Base-by-base conservation (phyloP, 192 early-diverging fungal genomes). In the Coemansia asiatica region DNA sequence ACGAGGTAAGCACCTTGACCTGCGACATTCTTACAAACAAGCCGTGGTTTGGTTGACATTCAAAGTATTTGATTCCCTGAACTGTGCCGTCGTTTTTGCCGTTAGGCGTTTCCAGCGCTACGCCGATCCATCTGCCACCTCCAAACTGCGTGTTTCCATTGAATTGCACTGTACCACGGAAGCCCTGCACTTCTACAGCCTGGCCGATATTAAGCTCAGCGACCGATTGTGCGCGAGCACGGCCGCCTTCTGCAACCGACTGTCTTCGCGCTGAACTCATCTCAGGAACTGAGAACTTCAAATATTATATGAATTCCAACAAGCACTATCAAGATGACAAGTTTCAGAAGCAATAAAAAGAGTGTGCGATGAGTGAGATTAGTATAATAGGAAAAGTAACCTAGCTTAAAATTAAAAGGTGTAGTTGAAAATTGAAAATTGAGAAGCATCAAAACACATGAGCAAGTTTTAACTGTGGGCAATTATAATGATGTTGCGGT, bases 61-160 rank as follows among this genome's bases (percentile, higher is more conserved):
- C 85, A 86, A 94, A 94, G 75, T 94, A 94, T 0, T 86, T 79
- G 67, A 85, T 85, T 40, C 90, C 92, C 28, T 89, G 76, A 18
- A 94, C 90, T 0, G 85, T 86, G 10, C 92, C 92, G 61, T 87
- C 82, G 72, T 94, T 94, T 60, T 94, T 94, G 27, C 92, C 92
- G 22, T 60, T 53, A 0, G 86, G 77, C 18, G 81, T 66, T 69
- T 93, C 92, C 1, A 97, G 84, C 67, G 95, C 96, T 7, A 98
- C 79, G 29, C 96, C 96, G 38, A 95, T 84, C 95, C 95, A 98
- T 64, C 82, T 76, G 18, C 96, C 96, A 0, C 90, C 56, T 16
- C 89, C 86, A 74, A 98, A 98, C 6, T 81, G 77, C 0, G 96
- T 98, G 2, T 73, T 57, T 7, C 95, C 96, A 22, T 85, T 81